Evolutionary conservation across 164 flowering plant genomes (phyloP).

Genomic region (Umbilicus rupestris): DNA sequence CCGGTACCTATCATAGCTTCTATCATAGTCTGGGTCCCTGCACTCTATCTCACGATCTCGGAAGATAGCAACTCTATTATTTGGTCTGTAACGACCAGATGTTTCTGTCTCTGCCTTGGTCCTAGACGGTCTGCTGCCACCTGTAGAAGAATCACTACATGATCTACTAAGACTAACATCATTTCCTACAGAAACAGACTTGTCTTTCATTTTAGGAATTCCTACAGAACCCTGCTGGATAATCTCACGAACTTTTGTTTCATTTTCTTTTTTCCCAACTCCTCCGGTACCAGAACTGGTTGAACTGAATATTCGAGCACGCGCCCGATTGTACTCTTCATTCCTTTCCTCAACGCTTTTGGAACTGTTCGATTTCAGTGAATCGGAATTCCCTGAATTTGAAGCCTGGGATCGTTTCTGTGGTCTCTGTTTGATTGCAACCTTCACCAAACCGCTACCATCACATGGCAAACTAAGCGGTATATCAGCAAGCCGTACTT

Average conservation of each 20-base stretch:
- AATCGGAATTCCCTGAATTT: constrained; percentile 29
- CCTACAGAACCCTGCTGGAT: constrained; percentile 33
- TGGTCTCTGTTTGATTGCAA: constrained; percentile 90
- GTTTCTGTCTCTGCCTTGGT: constrained; percentile 62
- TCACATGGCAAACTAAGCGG: constrained; percentile 67
- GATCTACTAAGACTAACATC: constrained; percentile 42
- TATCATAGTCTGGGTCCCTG: constrained; percentile 91
- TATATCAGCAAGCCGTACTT: constrained; percentile 78
- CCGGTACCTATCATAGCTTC: constrained; percentile 84
- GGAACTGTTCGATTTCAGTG: constrained; percentile 35
- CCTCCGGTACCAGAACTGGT: constrained; percentile 24
- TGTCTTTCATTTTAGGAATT: constrained; percentile 42
- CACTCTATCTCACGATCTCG: constrained; percentile 91
- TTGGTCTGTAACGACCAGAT: constrained; percentile 49
- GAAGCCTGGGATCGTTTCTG: constrained; percentile 34
- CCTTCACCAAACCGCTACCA: constrained; percentile 43
- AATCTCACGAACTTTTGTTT: constrained; percentile 30
- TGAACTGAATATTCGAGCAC: constrained; percentile 80
- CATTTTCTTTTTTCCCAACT: constrained; percentile 38
- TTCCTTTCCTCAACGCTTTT: constrained; percentile 97
- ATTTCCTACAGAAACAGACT: constrained; percentile 28
- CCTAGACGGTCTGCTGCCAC: constrained; percentile 55
- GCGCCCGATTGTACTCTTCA: constrained; percentile 92
- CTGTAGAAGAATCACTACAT: constrained; percentile 45
- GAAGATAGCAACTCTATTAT: constrained; percentile 84